These are phyloP conservation scores for Ceratobasidium sp. DNA, from an alignment of 1,284 basidiomycete genomes.

Conservation along the genomic window DNA sequence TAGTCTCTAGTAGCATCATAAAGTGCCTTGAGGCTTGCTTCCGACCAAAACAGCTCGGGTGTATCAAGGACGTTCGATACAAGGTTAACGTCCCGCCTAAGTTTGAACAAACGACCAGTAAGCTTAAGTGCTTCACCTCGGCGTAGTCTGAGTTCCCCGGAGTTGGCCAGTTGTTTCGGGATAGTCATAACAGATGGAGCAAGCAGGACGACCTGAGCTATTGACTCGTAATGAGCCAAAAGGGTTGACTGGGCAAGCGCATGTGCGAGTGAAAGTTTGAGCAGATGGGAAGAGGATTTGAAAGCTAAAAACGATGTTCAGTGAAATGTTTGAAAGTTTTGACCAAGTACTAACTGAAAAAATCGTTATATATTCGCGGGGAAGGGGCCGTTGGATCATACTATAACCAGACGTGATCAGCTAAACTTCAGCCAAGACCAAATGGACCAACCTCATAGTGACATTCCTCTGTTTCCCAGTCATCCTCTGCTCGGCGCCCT, in stretches of 20 bases:
- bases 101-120: constrained; percentile 85
- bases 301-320: constrained; percentile 65
- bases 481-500: constrained; percentile 64
- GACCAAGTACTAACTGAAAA: constrained; percentile 73
- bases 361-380: constrained; percentile 90
- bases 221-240: constrained; percentile 87
- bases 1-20: constrained; percentile 96
- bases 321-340: background rate
- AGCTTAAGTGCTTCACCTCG: constrained; percentile 87
- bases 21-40: constrained; percentile 87
- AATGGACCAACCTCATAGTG: constrained; percentile 76
- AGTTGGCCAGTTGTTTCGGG: constrained; percentile 83
- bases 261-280: constrained; percentile 91
- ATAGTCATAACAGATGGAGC: constrained; percentile 82
- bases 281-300: constrained; percentile 86
- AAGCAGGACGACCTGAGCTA: constrained; percentile 81
- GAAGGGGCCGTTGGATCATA: constrained; percentile 87
- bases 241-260: constrained; percentile 95
- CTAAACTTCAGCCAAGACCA: background rate
- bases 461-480: constrained; percentile 92
- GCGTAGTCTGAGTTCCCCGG: constrained; percentile 80
- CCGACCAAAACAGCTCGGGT: constrained; percentile 95
- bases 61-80: constrained; percentile 95
- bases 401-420: constrained; percentile 57
- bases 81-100: constrained; percentile 90